A percentile compares a stretch with the other conserved stretches of the same genome.
phyloP scores from a whole-genome alignment of 768 basidiomycete genomes.

The Pleurotus giganteus region DNA sequence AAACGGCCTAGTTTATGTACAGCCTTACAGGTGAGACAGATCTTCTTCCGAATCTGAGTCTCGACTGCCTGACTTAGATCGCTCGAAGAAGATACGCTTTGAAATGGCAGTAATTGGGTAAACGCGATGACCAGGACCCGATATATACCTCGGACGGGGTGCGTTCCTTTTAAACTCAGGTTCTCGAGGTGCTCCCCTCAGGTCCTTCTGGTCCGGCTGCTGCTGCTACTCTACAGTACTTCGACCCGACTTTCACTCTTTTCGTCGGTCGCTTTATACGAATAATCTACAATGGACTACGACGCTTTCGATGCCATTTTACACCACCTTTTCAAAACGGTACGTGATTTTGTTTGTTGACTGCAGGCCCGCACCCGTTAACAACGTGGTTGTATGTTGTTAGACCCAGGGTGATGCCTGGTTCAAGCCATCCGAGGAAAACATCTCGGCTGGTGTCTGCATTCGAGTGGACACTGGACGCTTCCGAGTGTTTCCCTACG shows the following conservation, averaged over 20 bases:
- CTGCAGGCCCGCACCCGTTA: not conserved
- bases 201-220: slow-evolving; percentile 7
- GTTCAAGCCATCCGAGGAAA: slow-evolving; percentile 86
- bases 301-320: slow-evolving; percentile 78
- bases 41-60: slow-evolving; percentile 7
- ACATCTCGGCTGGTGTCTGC: slow-evolving; percentile 76
- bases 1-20: slow-evolving; percentile 1
- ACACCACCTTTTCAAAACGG: slow-evolving; percentile 77
- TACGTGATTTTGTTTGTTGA: slow-evolving; percentile 31
- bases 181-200: slow-evolving; percentile 25
- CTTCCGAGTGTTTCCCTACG: slow-evolving; percentile 84
- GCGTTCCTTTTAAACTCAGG: slow-evolving; percentile 38
- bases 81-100: slow-evolving; percentile 1
- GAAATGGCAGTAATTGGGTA: slow-evolving; percentile 2
- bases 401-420: slow-evolving; percentile 82
- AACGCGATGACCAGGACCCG: slow-evolving; percentile 2
- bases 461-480: slow-evolving; percentile 64
- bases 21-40: not conserved
- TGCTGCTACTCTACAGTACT: slow-evolving; percentile 29
- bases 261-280: slow-evolving; percentile 27
- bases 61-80: slow-evolving; percentile 9
- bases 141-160: slow-evolving; percentile 1
- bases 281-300: slow-evolving; percentile 60
- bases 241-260: slow-evolving; percentile 27
- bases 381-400: not conserved